phyloP scores from a whole-genome alignment of 192 early-diverging fungal genomes.

The Coemansia sp. region DNA sequence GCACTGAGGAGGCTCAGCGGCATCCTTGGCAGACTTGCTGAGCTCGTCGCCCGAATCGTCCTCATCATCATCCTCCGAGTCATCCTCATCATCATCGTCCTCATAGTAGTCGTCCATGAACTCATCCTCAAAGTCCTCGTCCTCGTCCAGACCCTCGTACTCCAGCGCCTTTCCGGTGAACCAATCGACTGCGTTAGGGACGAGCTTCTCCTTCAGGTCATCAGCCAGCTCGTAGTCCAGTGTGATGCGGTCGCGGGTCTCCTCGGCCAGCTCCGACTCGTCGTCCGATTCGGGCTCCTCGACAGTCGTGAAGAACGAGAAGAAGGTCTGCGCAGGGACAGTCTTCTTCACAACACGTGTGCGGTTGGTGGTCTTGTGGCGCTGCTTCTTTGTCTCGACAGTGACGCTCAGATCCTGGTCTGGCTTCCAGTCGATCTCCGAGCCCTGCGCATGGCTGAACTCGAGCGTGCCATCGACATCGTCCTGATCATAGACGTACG shows the following conservation, averaged over 20 bases:
- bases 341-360: slow-evolving; percentile 97
- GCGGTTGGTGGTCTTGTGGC: slow-evolving; percentile 98
- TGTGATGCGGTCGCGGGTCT: slow-evolving; percentile 86
- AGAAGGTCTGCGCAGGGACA: slow-evolving; percentile 96
- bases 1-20: slow-evolving; percentile 55
- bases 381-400: slow-evolving; percentile 98
- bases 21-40: slow-evolving; percentile 51
- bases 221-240: slow-evolving; percentile 96
- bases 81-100: slow-evolving; percentile 44
- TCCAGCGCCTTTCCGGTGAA: slow-evolving; percentile 97
- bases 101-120: slow-evolving; percentile 49
- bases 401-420: slow-evolving; percentile 92
- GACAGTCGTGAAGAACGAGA: slow-evolving; percentile 88
- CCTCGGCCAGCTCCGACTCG: slow-evolving; percentile 71
- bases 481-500: slow-evolving; percentile 88
- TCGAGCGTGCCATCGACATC: slow-evolving; percentile 81
- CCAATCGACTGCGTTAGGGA: slow-evolving; percentile 96
- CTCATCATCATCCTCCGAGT: slow-evolving; percentile 42
- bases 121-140: slow-evolving; percentile 44
- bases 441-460: slow-evolving; percentile 91
- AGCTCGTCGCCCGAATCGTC: slow-evolving; percentile 46
- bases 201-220: slow-evolving; percentile 97
- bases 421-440: slow-evolving; percentile 94
- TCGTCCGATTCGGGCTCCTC: slow-evolving; percentile 75
- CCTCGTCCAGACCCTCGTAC: slow-evolving; percentile 57